Evolutionary conservation across 192 early-diverging fungal species (phyloP).

Genomic region (Coemansia sp.): DNA sequence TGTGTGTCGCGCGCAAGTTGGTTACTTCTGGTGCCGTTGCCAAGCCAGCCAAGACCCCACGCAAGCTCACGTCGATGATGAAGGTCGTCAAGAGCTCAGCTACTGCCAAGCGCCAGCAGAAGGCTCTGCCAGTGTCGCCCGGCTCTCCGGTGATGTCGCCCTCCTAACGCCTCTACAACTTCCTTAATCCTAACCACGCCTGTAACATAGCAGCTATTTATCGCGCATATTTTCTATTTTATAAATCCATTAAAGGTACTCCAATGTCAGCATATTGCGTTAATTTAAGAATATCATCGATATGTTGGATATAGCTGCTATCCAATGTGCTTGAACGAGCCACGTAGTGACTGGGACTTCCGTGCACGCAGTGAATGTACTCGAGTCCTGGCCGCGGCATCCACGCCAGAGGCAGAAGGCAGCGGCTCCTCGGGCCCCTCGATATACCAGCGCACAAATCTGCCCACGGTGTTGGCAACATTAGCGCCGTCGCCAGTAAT

Average conservation of each 20-base stretch:
- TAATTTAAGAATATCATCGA: not conserved
- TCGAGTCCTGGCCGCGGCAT: not conserved
- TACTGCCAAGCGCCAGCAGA: slow-evolving; percentile 1
- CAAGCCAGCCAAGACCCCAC: not conserved
- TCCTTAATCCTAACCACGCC: not conserved
- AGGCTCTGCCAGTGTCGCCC: slow-evolving; percentile 8
- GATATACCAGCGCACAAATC: slow-evolving; percentile 53
- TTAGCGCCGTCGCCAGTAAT: not conserved
- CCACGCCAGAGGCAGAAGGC: not conserved
- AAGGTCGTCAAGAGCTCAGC: slow-evolving; percentile 35
- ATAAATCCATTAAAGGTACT: not conserved
- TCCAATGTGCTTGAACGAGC: slow-evolving; percentile 34
- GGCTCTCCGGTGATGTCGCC: slow-evolving; percentile 23
- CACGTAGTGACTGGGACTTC: slow-evolving; percentile 27
- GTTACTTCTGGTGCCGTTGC: not conserved
- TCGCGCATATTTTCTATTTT: not conserved
- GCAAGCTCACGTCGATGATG: slow-evolving; percentile 48
- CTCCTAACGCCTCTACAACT: not conserved
- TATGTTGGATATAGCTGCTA: not conserved
- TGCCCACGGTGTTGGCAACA: slow-evolving; percentile 33
- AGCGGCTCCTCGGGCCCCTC: slow-evolving; percentile 27
- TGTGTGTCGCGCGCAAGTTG: not conserved
- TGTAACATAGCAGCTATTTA: not conserved
- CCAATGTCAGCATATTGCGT: not conserved
- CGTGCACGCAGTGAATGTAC: slow-evolving; percentile 12